Conservation (phyloP, 2,329 filamentous ascomycete genomes). For the Pleurostoma richardsiae region DNA sequence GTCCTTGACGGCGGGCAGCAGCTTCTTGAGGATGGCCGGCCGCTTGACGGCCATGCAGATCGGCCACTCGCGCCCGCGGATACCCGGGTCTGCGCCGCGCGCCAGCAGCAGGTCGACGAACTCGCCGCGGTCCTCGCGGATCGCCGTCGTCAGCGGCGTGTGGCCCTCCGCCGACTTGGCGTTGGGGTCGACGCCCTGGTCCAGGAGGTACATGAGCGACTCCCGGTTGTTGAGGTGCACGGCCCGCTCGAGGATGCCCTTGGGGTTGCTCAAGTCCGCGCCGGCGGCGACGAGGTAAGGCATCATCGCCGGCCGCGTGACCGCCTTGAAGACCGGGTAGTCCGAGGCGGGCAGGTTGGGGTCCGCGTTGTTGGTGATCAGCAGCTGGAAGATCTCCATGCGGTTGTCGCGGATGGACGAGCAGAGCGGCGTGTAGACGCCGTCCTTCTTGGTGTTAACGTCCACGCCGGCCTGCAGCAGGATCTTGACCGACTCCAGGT, state of each 20-base stretch:
- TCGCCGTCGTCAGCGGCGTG: constrained; percentile 62
- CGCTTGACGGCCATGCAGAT: constrained; percentile 63
- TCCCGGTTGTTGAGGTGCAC: constrained; percentile 58
- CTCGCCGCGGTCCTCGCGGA: constrained; percentile 53
- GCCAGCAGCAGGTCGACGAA: constrained; percentile 54
- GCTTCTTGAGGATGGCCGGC: constrained; percentile 52
- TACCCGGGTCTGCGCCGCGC: constrained; percentile 55
- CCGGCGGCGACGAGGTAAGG: constrained; percentile 56
- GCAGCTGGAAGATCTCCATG: constrained; percentile 54
- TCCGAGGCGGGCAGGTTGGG: constrained; percentile 59
- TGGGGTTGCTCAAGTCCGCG: constrained; percentile 52
- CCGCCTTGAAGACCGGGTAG: constrained; percentile 63
- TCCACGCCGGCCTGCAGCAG: constrained; percentile 55
- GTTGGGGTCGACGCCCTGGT: constrained; percentile 56
- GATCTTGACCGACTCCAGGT: constrained; percentile 53
- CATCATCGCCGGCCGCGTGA: constrained; percentile 58
- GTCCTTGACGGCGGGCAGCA: constrained; percentile 52
- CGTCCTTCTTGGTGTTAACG: constrained; percentile 58
- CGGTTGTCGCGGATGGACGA: constrained; percentile 64
- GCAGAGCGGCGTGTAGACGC: constrained; percentile 63
- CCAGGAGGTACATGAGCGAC: constrained; percentile 54
- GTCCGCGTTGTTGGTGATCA: constrained; percentile 53
- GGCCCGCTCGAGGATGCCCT: constrained; percentile 62
- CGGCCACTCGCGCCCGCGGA: constrained; percentile 66
- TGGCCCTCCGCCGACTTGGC: constrained; percentile 51